Conservation (phyloP, 2,329 filamentous ascomycete species). For the Chaetothyriales sp. region DNA sequence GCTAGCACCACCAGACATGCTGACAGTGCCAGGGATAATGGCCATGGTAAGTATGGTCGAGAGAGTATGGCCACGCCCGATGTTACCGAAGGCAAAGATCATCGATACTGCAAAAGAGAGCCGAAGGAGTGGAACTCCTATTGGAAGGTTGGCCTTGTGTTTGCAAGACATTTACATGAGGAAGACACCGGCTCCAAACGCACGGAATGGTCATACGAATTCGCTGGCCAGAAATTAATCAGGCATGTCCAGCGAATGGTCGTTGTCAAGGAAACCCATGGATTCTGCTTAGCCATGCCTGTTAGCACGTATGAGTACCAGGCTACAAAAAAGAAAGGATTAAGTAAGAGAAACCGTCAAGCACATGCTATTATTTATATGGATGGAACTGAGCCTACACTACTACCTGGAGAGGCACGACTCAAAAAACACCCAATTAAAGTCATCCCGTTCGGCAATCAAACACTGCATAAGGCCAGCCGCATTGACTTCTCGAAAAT, state of each 20-base stretch:
- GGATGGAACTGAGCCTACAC: constrained; percentile 7
- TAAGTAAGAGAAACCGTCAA: constrained; percentile 17
- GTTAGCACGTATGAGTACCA: constrained; percentile 28
- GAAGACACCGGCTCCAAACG: no score
- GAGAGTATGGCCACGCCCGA: no score
- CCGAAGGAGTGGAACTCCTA: no score
- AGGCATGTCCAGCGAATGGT: constrained; percentile 19
- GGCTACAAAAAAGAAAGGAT: constrained; percentile 25
- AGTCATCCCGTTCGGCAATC: constrained; percentile 18
- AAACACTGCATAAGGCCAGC: constrained; percentile 23
- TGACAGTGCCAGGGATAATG: no score
- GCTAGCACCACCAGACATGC: no score
- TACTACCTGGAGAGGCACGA: constrained; percentile 18
- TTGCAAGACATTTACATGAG: no score
- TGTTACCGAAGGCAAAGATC: no score
- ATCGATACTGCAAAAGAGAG: no score
- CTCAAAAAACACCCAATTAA: constrained; percentile 27
- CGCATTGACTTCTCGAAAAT: constrained; percentile 30
- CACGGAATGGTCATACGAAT: no score
- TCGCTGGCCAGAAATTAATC: not conserved
- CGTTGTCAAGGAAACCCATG: constrained; percentile 19
- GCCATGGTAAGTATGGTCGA: no score
- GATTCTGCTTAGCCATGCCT: constrained; percentile 24
- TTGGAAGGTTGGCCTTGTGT: no score
- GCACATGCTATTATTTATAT: constrained; percentile 30